Base-by-base conservation (phyloP, 2,329 filamentous ascomycete genomes). In the Colletotrichum sp. region DNA sequence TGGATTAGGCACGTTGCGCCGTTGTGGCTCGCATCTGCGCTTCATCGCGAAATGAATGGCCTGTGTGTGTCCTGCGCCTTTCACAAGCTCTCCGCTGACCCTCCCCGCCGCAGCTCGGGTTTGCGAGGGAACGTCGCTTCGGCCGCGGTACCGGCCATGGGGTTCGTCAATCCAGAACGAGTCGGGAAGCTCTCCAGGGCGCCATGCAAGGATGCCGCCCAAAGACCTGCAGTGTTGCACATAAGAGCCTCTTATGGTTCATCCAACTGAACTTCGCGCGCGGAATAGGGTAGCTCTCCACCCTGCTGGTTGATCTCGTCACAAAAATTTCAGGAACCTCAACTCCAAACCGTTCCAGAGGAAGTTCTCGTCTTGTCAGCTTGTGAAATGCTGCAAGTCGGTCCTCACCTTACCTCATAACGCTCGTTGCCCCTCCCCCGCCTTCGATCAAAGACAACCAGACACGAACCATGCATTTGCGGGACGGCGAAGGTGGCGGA, bases 401-500 rank as follows among this genome's bases (percentile, higher is more conserved):
- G 68, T 65, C 19, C 59, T 76, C 48, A 59, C 36, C 60, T 16
- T 52, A 44, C 67, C 44, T 71, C 63, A 68, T 75, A 75, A 77
- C 67, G 55, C 57, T 68, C 67, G 28, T 77, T 68, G 55, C 68
- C 55, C 86, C 88, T 68, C 55, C 52, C 36, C 64, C 52, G 28
- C 44, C 72, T 59, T 30, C 69, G 27, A 65, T 30, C 32, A 32
- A 64, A 22, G 57, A 59, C 15, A 61, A 27, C 19, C 72, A 30
- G 60, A 60, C 44, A 75, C 68, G 67, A 67, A 60, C 59, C n/a
- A 78, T 78, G 77, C 76, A 78, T 68, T 65, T 78, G 61, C 75
- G 75, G 59, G 77, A 78, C 67, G 39, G 60, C 63, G 77, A 78
- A 48, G 72, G 77, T 63, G 77, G 77, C 72, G 77, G 74, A 39